Evolutionary conservation across 768 basidiomycete species (phyloP), one percentile per base, ranked within the genome.

Genomic region (Tubosaeta sp.): DNA sequence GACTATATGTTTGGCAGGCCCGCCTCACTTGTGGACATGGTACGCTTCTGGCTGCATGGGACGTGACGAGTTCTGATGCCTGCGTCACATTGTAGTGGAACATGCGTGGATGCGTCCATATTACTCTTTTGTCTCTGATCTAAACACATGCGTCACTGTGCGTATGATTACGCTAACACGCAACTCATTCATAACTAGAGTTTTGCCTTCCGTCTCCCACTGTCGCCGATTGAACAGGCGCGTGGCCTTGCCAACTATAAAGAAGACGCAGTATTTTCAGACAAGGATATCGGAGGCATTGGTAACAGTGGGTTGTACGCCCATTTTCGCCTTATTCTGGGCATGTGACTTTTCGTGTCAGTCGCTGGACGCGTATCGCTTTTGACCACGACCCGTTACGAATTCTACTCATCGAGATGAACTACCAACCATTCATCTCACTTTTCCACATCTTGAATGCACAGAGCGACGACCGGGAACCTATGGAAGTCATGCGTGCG

Each of bases 351-450:
- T 17, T 35, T 26, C 4, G 2, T 52, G 51, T 25, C 59, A 92
- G 89, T 95, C 57, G 88, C 91, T 51, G 88, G 88, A 10, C 84
- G 86, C 22, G 22, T 22, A 22, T 22, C 22, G 1, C 22, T 22
- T 22, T 22, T 22, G 22, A 22, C 22, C 2, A 22, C 22, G 22
- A 22, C 22, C 22, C 22, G 22, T 22, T 22, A 22, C 22, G 22
- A 22, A 22, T 94, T 66, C 74, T 86, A 67, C 71, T 91, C 55
- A 75, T 89, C 57, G 82, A 86, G 71, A 83, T 84, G 9, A 88
- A 88, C 51, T 93, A 92, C 73, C 90, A 92, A 68, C 84, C 91
- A 6, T 89, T 93, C 78, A 82, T 91, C 61, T 91, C 88, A 9
- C 76, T 93, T 64, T 86, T 95, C 78, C 80, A 82, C 60, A 82